Evolutionary conservation across 2,329 filamentous ascomycete species (phyloP).

Genomic region (Colletotrichum nymphaeae): DNA sequence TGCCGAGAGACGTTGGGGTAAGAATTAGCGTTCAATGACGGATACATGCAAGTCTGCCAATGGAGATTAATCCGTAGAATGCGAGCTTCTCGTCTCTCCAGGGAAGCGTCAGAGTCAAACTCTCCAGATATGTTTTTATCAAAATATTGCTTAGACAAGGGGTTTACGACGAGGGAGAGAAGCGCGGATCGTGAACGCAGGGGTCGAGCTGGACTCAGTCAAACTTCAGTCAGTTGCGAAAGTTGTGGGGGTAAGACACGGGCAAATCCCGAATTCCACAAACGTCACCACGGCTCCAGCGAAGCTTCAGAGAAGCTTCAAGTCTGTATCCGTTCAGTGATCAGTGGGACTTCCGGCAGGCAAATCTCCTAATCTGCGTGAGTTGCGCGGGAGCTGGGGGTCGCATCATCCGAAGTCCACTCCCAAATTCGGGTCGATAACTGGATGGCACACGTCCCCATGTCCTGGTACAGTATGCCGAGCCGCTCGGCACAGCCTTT

Average conservation of each 20-base stretch:
- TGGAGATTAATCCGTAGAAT: background rate
- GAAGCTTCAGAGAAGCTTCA: background rate
- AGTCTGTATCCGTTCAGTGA: too few relatives aligned
- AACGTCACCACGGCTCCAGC: background rate
- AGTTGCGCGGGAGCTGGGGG: background rate
- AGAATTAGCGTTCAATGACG: background rate
- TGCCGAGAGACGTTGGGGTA: constrained; percentile 16
- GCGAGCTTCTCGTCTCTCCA: background rate
- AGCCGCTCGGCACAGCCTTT: constrained; percentile 7
- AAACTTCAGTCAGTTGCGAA: background rate
- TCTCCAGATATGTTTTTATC: background rate
- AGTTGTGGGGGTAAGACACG: background rate
- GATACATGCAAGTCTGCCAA: background rate
- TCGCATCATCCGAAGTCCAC: constrained; percentile 5
- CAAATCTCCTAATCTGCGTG: background rate
- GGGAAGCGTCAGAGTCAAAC: background rate
- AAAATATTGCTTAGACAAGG: background rate
- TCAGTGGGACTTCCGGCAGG: background rate
- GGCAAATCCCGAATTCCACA: background rate
- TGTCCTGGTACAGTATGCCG: background rate
- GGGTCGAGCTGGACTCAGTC: background rate
- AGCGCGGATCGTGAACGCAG: background rate
- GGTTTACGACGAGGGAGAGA: background rate
- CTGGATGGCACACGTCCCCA: background rate
- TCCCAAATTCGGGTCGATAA: background rate